Evolutionary conservation across 495 filamentous ascomycete species (phyloP), one percentile per base, ranked within the genome.

Genomic region (Aspergillus sclerotiicarbonarius): DNA sequence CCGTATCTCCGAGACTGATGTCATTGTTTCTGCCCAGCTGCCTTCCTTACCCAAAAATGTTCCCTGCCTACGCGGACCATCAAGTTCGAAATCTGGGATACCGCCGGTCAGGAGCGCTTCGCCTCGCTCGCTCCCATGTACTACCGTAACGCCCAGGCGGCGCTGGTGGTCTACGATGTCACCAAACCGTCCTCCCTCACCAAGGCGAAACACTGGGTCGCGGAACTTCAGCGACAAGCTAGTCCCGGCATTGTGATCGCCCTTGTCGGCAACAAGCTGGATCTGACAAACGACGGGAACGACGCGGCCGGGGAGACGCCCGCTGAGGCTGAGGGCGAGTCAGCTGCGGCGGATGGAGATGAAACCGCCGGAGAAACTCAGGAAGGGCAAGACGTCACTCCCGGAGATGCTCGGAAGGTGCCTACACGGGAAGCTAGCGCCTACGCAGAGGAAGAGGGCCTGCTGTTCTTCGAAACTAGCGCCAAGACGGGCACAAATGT

Each of bases 51-150:
- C 60, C 94, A 98, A 73, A 98, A 98, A 87, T 96, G 91, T 79
- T 90, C 89, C 61, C 90, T 98, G 20, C 95, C 94, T 16, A 91
- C 87, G 64, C 87, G 94, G 55, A 98, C 91, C 57, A 98, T 98
- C 80, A 98, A 98, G 76, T 98, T 98, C 65, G 94, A 98, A 76
- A 98, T 98, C 66, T 98, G 94, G 94, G 94, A 98, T 82, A 98
- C 94, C 5, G 94, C 95, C 32, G 94, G 94, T 66, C 94, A 98
- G 76, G 94, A 98, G 76, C 91, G 94, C 54, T 98, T 98, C 71
- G 94, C 94, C 57, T 94, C 90, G 25, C 85, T 98, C 39, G 94
- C 94, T 15, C 94, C 94, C 51, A 98, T 98, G 94, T 98, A 98
- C 82, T 98, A 98, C 80, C 93, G 94, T 76, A 98, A 98, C 68